These are phyloP conservation scores for Pichia kluyveri DNA, from an alignment of 805 yeast species.

Conservation along the genomic window DNA sequence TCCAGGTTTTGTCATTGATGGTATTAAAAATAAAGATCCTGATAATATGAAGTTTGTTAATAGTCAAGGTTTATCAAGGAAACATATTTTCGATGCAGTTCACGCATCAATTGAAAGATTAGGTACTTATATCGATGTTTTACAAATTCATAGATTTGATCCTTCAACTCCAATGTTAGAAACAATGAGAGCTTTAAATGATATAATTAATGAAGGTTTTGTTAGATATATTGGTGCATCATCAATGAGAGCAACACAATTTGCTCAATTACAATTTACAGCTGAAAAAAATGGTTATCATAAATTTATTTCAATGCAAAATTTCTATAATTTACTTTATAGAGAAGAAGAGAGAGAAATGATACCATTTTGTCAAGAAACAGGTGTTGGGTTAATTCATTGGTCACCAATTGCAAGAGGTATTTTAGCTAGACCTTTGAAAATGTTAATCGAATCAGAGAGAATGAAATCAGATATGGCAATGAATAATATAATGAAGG, in stretches of 20 bases:
- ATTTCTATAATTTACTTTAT: conserved; percentile 42
- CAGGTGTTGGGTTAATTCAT: conserved; percentile 48
- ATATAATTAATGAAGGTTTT: conserved; percentile 36
- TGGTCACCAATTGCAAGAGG: conserved; percentile 56
- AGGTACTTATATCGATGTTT: conserved; percentile 44
- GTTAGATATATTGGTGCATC: conserved; percentile 55
- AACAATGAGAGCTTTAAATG: conserved; percentile 47
- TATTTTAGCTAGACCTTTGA: conserved; percentile 10
- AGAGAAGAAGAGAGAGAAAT: conserved; percentile 59
- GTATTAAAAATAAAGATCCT: neutral
- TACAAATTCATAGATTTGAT: conserved; percentile 51
- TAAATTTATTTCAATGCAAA: conserved; percentile 52
- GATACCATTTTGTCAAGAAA: conserved; percentile 42
- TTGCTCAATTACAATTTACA: conserved; percentile 41
- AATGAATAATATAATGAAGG: conserved; percentile 5
- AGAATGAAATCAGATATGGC: conserved; percentile 29
- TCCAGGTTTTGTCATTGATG: conserved; percentile 4
- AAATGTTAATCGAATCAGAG: neutral
- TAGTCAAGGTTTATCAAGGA: conserved; percentile 33
- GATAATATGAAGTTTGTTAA: conserved; percentile 18
- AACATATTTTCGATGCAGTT: conserved; percentile 38
- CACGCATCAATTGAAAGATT: conserved; percentile 32
- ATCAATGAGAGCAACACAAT: conserved; percentile 46
- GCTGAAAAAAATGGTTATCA: conserved; percentile 51
- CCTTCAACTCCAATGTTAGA: conserved; percentile 38